Conservation (phyloP, 169 alveolate genomes). For the Eimeria necatrix region DNA sequence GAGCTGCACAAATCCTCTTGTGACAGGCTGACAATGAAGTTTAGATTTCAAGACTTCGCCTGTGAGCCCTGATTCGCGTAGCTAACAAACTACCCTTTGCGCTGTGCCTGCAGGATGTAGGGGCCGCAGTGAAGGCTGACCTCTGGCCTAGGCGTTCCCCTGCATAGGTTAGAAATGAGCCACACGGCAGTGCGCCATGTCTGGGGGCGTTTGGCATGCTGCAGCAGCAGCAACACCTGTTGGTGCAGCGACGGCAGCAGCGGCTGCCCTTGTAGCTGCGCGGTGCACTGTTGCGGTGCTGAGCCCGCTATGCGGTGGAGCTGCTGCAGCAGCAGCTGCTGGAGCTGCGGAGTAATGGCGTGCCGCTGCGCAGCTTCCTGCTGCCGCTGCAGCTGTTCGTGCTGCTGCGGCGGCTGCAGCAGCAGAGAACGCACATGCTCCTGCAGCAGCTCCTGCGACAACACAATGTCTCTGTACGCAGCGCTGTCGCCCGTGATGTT, state of each 20-base stretch:
- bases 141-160: slow-evolving; percentile 75
- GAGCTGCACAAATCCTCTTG: no score
- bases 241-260: slow-evolving; percentile 56
- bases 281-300: background rate
- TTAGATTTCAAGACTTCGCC: no score
- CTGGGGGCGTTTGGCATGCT: slow-evolving; percentile 53
- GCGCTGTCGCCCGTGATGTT: slow-evolving; percentile 98
- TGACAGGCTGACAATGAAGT: no score
- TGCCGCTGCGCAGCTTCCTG: background rate
- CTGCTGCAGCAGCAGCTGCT: slow-evolving; percentile 60
- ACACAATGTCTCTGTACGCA: slow-evolving; percentile 93
- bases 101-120: background rate
- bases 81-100: no score
- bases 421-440: slow-evolving; percentile 49
- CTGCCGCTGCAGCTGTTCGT: slow-evolving; percentile 16
- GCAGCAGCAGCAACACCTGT: slow-evolving; percentile 70
- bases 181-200: slow-evolving; percentile 76
- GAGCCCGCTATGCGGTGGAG: slow-evolving; percentile 24
- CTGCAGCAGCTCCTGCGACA: slow-evolving; percentile 68
- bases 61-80: no score
- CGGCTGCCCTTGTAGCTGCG: slow-evolving; percentile 24
- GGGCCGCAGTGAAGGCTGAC: background rate
- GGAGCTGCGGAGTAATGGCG: slow-evolving; percentile 42
- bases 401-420: slow-evolving; percentile 51
- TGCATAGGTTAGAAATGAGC: slow-evolving; percentile 69